Evolutionary conservation across 163 green algal species (phyloP).

Genomic region (Chlorella variabilis): DNA sequence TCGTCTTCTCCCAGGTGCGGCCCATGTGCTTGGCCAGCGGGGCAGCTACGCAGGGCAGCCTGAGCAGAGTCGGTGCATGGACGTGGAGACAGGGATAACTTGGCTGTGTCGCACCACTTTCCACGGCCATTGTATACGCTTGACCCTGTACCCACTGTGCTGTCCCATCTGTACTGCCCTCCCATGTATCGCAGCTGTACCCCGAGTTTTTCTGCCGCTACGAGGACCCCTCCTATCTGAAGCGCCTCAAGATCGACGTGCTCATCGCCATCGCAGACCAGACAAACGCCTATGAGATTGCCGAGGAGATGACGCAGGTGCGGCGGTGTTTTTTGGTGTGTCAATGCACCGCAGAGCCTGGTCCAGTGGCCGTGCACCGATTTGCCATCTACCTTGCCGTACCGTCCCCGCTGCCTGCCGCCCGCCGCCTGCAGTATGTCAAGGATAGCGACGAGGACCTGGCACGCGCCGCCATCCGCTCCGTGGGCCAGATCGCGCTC

Average conservation of each 20-base stretch:
- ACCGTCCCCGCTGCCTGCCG: not conserved
- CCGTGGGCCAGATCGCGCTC: constrained; percentile 67
- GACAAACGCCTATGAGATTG: constrained; percentile 94
- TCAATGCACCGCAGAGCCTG: not conserved
- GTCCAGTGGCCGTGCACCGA: too few species aligned
- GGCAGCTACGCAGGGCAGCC: too few species aligned
- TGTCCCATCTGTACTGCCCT: too few species aligned
- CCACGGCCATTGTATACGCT: too few species aligned
- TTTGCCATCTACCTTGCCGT: too few species aligned
- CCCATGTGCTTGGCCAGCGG: constrained; percentile 9
- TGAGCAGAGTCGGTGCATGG: too few species aligned
- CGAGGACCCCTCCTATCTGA: constrained; percentile 93
- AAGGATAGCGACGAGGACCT: constrained; percentile 78
- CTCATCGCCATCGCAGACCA: constrained; percentile 78
- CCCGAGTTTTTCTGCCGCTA: constrained; percentile 88
- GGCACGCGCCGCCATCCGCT: constrained; percentile 70
- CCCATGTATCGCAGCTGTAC: constrained; percentile 62
- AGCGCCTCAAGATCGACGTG: constrained; percentile 94
- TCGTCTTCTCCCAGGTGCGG: constrained; percentile 81
- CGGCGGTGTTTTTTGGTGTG: not conserved
- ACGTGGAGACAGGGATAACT: too few species aligned
- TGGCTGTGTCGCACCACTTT: too few species aligned
- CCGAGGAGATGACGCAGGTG: constrained; percentile 91
- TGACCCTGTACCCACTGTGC: too few species aligned
- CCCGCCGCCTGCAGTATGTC: constrained; percentile 59